These are phyloP conservation scores for Wickerhamiella galacta DNA, from an alignment of 805 yeast genomes.

Conservation along the genomic window DNA sequence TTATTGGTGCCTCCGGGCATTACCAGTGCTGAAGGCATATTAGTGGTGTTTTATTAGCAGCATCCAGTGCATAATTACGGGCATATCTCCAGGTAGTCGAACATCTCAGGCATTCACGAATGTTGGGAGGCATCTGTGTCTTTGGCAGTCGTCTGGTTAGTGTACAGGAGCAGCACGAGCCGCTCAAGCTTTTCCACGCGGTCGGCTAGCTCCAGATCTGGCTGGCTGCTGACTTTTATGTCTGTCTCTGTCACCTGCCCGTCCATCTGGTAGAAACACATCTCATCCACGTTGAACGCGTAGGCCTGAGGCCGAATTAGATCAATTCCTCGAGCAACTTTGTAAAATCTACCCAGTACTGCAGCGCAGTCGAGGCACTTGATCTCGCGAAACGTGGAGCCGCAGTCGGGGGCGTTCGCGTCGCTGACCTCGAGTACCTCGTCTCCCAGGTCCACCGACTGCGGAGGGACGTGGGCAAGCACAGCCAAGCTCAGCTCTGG, in stretches of 20 bases:
- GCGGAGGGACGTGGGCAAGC: neutral
- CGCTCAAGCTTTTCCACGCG: conserved; percentile 1
- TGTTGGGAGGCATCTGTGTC: neutral
- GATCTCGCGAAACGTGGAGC: neutral
- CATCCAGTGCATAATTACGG: neutral
- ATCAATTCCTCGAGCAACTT: neutral
- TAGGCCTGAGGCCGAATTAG: neutral
- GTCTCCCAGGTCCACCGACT: neutral
- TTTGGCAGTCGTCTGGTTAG: no score
- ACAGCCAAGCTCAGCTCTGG: neutral
- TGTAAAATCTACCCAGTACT: neutral
- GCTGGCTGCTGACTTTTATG: neutral
- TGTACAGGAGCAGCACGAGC: neutral
- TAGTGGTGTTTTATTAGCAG: neutral
- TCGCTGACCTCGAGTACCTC: neutral
- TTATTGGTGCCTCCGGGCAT: no score
- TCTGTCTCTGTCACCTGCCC: neutral
- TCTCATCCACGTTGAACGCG: neutral
- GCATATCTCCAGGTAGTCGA: neutral
- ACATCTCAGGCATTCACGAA: no score
- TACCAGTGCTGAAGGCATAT: neutral
- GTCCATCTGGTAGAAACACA: neutral
- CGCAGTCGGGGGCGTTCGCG: neutral
- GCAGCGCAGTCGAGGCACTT: neutral
- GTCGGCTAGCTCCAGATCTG: neutral